phyloP scores from a whole-genome alignment of 257 asterid genomes.

The Cordia subcordata region DNA sequence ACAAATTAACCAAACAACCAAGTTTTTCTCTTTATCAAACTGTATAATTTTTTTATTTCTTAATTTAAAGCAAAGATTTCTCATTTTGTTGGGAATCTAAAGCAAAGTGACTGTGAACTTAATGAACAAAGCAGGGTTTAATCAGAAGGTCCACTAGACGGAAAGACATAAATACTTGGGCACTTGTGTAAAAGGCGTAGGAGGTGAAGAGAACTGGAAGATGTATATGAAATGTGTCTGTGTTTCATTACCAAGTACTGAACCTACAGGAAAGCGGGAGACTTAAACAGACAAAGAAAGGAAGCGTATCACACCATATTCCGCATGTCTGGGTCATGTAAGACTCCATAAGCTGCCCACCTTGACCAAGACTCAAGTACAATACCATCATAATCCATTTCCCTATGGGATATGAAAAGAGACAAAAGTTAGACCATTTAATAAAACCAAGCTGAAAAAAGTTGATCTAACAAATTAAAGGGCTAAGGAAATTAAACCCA shows the following conservation, averaged over 20 bases:
- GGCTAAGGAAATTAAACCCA: background rate
- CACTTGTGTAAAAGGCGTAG: too few species aligned
- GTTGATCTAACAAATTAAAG: background rate
- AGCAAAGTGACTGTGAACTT: too few species aligned
- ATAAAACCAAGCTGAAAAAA: background rate
- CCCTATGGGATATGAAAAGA: slow-evolving; percentile 41
- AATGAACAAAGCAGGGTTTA: too few species aligned
- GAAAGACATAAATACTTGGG: too few species aligned
- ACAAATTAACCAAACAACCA: background rate
- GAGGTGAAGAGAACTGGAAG: background rate
- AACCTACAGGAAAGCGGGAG: background rate
- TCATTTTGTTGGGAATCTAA: too few species aligned
- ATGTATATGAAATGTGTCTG: too few species aligned
- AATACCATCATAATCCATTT: slow-evolving; percentile 89
- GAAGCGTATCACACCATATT: slow-evolving; percentile 38
- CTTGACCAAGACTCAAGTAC: slow-evolving; percentile 98
- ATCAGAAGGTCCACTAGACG: too few species aligned
- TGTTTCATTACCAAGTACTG: background rate
- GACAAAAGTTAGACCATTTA: slow-evolving; percentile 11
- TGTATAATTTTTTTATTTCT: background rate
- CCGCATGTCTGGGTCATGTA: slow-evolving; percentile 78
- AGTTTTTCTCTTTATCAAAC: background rate
- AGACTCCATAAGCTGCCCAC: slow-evolving; percentile 88
- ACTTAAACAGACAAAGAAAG: background rate
- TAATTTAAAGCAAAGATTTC: background rate